Evolutionary conservation across 2,329 filamentous ascomycete species (phyloP), one percentile per base, ranked within the genome.

Genomic region (Zasmidium cellare): DNA sequence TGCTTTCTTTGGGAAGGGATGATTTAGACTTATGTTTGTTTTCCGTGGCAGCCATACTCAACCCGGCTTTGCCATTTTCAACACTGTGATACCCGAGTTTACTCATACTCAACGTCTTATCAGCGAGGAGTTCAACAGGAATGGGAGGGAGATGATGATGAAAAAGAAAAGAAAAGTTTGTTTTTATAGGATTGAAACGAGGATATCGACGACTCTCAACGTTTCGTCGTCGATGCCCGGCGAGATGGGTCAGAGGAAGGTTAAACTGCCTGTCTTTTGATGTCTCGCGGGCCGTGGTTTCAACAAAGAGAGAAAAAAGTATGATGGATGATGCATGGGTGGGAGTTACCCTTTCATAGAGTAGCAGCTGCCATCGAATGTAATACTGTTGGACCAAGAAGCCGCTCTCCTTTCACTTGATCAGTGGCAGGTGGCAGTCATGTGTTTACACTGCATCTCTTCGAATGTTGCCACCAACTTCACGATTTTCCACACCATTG

Each of bases 71-170:
- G 35, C 35, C 55, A 58, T 62, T 61, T 68, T 69, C 66, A 69
- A 68, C 66, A 68, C 54, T 60, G 54, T 67, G 65, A 69, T 68
- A 69, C 67, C 67, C 66, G 61, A 60, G 63, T 64, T 66, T 65
- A 65, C 63, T 41, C 35, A 41, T 63, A 65, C 64, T 64, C 62
- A 64, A 64, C 62, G 62, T 64, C 60, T 64, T 62, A 65, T 66
- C 58, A 67, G 60, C 61, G 65, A 67, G 67, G 67, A 69, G 67
- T 69, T 67, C 67, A 67, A 69, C 67, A 69, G 65, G 55, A 59
- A 44, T 25, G 31, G 54, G 58, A 46, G 55, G 35, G 52, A 59
- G 31, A 52, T 44, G 50, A 52, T 24, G 31, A 51, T 22, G 53
- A 63, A 55, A 61, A 62, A 58, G 57, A 55, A 55, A 67, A 54